phyloP scores from a whole-genome alignment of 2,329 filamentous ascomycete species.

The Didymella segeticola region DNA sequence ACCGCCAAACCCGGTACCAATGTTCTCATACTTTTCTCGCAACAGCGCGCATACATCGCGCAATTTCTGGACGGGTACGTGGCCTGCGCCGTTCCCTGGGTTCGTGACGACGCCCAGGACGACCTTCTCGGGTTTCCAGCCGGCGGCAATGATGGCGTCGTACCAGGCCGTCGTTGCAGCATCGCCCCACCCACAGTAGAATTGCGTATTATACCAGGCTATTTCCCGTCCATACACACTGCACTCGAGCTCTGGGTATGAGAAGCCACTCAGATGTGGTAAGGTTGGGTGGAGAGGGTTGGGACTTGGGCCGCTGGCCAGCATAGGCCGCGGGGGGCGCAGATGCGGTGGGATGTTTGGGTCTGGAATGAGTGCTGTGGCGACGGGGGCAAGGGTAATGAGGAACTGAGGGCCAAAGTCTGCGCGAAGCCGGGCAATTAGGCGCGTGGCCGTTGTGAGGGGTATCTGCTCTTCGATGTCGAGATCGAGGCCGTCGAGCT shows the following conservation, averaged over 20 bases:
- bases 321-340: constrained; percentile 39
- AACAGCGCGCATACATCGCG: constrained; percentile 64
- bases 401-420: constrained; percentile 76
- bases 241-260: constrained; percentile 75
- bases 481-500: constrained; percentile 49
- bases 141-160: constrained; percentile 63
- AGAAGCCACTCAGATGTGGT: constrained; percentile 79
- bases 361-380: constrained; percentile 69
- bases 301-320: constrained; percentile 37
- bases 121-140: constrained; percentile 76
- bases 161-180: constrained; percentile 60
- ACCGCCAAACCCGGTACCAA: constrained; percentile 70
- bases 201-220: constrained; percentile 88
- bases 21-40: constrained; percentile 61
- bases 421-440: constrained; percentile 56
- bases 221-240: constrained; percentile 58
- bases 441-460: constrained; percentile 65
- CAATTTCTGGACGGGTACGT: constrained; percentile 65
- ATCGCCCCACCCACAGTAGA: constrained; percentile 90
- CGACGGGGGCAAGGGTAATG: constrained; percentile 83
- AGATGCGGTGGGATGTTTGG: constrained; percentile 42
- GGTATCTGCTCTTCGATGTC: constrained; percentile 73
- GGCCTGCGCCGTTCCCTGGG: constrained; percentile 71
- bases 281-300: constrained; percentile 45
- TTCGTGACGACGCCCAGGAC: constrained; percentile 85